A percentile compares a stretch with the other conserved stretches of the same genome.
These are phyloP conservation scores for Eucalyptus victrix DNA, from an alignment of 345 rosid genomes.

Conservation along the genomic window DNA sequence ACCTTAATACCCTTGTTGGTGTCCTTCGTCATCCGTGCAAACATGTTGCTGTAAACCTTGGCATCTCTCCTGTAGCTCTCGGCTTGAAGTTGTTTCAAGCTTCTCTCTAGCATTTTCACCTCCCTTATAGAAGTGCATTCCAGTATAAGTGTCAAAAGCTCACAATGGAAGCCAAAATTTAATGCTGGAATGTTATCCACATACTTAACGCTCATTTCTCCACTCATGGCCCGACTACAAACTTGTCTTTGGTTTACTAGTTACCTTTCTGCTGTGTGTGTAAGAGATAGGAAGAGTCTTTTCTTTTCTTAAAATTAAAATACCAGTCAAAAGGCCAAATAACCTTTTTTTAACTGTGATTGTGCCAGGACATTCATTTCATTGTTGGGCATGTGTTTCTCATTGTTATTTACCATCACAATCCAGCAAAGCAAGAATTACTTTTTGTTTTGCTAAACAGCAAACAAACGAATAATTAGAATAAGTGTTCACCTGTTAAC, in stretches of 20 bases:
- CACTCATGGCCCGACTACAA: neutral
- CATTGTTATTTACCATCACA: neutral
- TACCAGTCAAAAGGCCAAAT: neutral
- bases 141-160: neutral
- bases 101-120: slow-evolving; percentile 28
- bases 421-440: neutral
- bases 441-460: neutral
- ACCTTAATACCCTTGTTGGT: slow-evolving; percentile 17
- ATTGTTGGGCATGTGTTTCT: neutral
- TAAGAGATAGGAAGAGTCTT: neutral
- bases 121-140: slow-evolving; percentile 20
- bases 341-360: neutral
- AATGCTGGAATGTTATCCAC: neutral
- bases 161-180: neutral
- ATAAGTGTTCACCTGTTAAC: slow-evolving; percentile 13
- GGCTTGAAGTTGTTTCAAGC: slow-evolving; percentile 26
- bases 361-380: neutral
- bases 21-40: slow-evolving; percentile 9
- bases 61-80: slow-evolving; percentile 48
- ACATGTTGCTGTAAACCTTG: slow-evolving; percentile 38
- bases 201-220: neutral
- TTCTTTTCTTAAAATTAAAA: neutral
- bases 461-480: neutral
- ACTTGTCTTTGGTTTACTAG: neutral
- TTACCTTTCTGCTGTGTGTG: neutral